Conservation (phyloP, 2,329 filamentous ascomycete species). For the Rosellinia necatrix region DNA sequence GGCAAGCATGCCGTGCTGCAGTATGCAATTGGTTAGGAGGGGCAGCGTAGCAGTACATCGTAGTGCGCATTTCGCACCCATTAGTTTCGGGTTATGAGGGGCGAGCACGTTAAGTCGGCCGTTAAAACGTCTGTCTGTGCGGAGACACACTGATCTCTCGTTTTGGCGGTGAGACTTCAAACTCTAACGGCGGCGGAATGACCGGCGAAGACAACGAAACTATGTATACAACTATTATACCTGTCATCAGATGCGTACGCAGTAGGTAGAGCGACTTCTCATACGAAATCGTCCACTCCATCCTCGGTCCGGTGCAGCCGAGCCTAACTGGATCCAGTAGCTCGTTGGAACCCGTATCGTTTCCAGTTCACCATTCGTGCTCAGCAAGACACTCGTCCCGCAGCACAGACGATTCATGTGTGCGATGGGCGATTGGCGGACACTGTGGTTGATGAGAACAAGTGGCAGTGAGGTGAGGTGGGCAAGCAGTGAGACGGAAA, state of each 20-base stretch:
- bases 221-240: too few species aligned
- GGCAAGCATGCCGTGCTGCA: too few species aligned
- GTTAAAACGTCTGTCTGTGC: too few species aligned
- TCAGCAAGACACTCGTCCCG: background rate
- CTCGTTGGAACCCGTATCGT: background rate
- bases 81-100: too few species aligned
- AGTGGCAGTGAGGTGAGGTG: background rate
- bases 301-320: constrained; percentile 26
- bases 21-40: too few species aligned
- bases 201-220: too few species aligned
- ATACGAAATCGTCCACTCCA: background rate
- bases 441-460: background rate
- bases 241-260: too few species aligned
- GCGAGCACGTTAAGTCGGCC: too few species aligned
- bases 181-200: background rate
- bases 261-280: background rate
- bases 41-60: too few species aligned
- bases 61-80: too few species aligned
- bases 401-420: constrained; percentile 5
- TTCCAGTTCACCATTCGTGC: constrained; percentile 1
- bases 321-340: constrained; percentile 23
- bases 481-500: too few species aligned
- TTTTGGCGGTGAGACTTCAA: constrained; percentile 13
- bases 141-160: too few species aligned
- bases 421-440: background rate